phyloP scores from a whole-genome alignment of 306 rosid genomes.

The Macrotyloma uniflorum region DNA sequence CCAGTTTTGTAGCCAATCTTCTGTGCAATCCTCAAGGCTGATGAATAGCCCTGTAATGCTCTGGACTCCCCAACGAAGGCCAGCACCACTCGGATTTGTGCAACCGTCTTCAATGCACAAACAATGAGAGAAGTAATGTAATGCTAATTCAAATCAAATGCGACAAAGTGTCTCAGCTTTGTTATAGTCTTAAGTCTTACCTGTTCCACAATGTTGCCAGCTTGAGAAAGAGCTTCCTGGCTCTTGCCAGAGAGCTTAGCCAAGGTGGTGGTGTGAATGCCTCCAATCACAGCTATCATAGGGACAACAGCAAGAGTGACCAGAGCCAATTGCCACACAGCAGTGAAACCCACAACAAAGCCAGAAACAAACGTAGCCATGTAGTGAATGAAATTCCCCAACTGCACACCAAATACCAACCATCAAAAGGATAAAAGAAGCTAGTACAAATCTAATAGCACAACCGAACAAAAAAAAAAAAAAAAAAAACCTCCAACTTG shows the following conservation, averaged over 20 bases:
- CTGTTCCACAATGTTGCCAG: constrained; percentile 95
- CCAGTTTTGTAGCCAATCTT: constrained; percentile 87
- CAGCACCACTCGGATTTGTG: constrained; percentile 86
- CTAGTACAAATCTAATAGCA: constrained; percentile 29
- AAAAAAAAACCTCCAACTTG: background rate
- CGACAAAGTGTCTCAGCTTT: constrained; percentile 16
- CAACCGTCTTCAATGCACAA: constrained; percentile 68
- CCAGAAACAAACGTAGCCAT: constrained; percentile 99
- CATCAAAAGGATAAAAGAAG: constrained; percentile 3
- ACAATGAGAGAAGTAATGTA: background rate
- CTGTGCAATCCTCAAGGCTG: constrained; percentile 80
- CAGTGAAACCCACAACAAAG: constrained; percentile 93
- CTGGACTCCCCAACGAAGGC: constrained; percentile 82
- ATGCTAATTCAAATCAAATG: constrained; percentile 1
- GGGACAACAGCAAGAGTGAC: constrained; percentile 97
- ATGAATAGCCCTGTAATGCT: constrained; percentile 73
- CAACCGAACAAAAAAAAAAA: background rate
- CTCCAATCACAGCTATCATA: constrained; percentile 92
- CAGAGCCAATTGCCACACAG: constrained; percentile 95
- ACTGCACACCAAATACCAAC: constrained; percentile 55
- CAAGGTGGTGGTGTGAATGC: constrained; percentile 76
- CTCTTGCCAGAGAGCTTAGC: constrained; percentile 86
- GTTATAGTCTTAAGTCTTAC: constrained; percentile 35
- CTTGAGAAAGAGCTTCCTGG: constrained; percentile 91
- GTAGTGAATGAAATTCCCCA: constrained; percentile 95